A percentile compares a stretch with the other conserved stretches of the same genome.
Conservation (phyloP, 306 rosid species). For the Arachis stenosperma region DNA sequence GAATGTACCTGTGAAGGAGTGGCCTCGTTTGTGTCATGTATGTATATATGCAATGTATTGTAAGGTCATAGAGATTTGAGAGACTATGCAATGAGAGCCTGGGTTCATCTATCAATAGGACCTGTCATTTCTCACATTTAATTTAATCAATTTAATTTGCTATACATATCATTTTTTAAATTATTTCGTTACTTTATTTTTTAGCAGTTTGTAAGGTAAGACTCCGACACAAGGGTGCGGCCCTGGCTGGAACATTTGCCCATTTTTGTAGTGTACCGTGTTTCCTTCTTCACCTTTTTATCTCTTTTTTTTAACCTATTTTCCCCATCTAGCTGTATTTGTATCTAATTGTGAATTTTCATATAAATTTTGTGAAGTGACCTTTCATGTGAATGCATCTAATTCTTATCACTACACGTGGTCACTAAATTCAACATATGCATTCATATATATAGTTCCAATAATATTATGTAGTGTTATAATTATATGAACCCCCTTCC, state of each 20-base stretch:
- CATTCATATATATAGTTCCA: neutral
- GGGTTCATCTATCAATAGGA: slow-evolving; percentile 40
- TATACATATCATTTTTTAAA: no score
- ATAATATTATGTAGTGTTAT: neutral
- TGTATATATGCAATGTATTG: neutral
- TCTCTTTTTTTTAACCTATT: neutral
- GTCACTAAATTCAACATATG: neutral
- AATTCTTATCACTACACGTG: slow-evolving; percentile 18
- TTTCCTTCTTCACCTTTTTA: slow-evolving; percentile 18
- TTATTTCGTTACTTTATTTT: neutral
- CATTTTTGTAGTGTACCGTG: slow-evolving; percentile 43
- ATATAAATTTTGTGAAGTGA: neutral
- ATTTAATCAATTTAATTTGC: slow-evolving; percentile 7
- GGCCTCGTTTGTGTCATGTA: neutral
- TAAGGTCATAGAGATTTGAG: neutral
- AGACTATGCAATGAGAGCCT: slow-evolving; percentile 24
- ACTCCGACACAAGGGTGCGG: slow-evolving; percentile 65
- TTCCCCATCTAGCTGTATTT: neutral
- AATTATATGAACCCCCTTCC: neutral
- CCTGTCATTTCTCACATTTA: slow-evolving; percentile 57
- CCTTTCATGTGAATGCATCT: neutral
- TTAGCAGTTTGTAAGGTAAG: slow-evolving; percentile 46
- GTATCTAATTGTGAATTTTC: neutral
- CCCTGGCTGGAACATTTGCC: slow-evolving; percentile 53
- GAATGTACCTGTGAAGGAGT: slow-evolving; percentile 3